Evolutionary conservation across 495 filamentous ascomycete species (phyloP), one percentile per base, ranked within the genome.

Genomic region (Evernia prunastri): DNA sequence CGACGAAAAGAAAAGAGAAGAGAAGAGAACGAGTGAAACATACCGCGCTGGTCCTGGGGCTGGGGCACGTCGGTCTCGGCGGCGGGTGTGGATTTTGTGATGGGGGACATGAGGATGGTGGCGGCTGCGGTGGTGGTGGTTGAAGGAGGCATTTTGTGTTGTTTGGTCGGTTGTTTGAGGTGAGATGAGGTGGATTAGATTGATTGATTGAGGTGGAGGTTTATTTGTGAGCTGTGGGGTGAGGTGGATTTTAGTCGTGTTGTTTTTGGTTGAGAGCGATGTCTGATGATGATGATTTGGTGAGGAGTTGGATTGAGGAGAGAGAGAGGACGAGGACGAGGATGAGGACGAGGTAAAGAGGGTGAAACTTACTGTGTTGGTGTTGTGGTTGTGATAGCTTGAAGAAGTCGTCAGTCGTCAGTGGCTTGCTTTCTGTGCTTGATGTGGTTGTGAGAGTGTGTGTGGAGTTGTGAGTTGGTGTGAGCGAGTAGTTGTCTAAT

Each of bases 41-140:
- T 63, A 63, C 65, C 65, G 10, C 43, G 56, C 33, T 51, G 45
- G 23, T 65, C 51, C 17, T 65, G 12, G 9, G 63, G 61, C 33
- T 57, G 43, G 6, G 62, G 63, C 3, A 62, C n/a, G 27, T 68
- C 53, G 27, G 27, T 29, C 8, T 29, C 25, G 25, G 49, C 7
- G 49, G 49, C 8, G 27, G 56, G 10, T 51, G 58, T 29, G 66
- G n/a, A n/a, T n/a, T 11, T 10, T 20, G n/a, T n/a, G 20, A 53
- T 15, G 49, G 49, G 4, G 7, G 49, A 27, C 43, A 45, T 53
- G 20, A 43, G 42, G 13, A 29, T 10, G 36, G 59, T 61, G 39
- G 63, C 59, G 51, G 42, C 1, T 8, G 54, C 23, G 13, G 54
- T 11, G 54, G 18, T 18, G 9, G 27, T 53, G 47, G 20, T 29